Evolutionary conservation across 805 yeast genomes (phyloP).

Genomic region (Cyberlindnera euphorbiae): DNA sequence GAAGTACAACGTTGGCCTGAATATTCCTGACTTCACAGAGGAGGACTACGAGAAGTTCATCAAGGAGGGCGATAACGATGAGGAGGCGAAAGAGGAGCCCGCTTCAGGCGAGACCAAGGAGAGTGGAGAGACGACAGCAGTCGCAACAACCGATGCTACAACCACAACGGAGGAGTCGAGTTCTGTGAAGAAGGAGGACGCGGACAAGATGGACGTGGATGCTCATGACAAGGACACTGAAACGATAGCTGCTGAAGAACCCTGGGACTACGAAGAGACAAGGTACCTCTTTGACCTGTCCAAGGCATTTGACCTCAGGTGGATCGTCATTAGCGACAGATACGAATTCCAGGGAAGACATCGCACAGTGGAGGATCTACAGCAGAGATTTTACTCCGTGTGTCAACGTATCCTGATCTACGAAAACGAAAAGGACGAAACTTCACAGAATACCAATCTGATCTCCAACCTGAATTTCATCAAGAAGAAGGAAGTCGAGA

Average conservation of each 20-base stretch:
- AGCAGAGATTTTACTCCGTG: constrained; percentile 72
- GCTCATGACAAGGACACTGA: too few species aligned
- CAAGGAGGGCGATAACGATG: constrained; percentile 25
- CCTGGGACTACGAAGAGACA: constrained; percentile 79
- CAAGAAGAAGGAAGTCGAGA: constrained; percentile 64
- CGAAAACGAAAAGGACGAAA: constrained; percentile 34
- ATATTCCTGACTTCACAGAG: constrained; percentile 61
- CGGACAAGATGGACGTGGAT: constrained; percentile 1
- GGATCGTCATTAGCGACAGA: constrained; percentile 66
- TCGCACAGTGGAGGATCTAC: constrained; percentile 72
- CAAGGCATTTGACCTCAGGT: constrained; percentile 44
- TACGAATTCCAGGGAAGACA: constrained; percentile 29
- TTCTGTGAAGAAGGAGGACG: neutral
- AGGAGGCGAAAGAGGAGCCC: constrained; percentile 1
- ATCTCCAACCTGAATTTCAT: constrained; percentile 65
- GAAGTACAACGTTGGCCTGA: constrained; percentile 63
- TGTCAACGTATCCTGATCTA: constrained; percentile 49
- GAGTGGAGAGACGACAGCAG: too few species aligned
- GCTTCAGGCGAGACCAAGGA: constrained; percentile 6
- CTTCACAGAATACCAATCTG: constrained; percentile 46
- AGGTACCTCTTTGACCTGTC: constrained; percentile 71
- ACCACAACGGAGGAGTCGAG: too few species aligned
- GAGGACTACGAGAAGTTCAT: constrained; percentile 56
- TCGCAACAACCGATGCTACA: too few species aligned
- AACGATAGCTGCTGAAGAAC: too few species aligned